These are phyloP conservation scores for Scedosporium apiospermum DNA, from an alignment of 2,329 filamentous ascomycete genomes.

Conservation along the genomic window DNA sequence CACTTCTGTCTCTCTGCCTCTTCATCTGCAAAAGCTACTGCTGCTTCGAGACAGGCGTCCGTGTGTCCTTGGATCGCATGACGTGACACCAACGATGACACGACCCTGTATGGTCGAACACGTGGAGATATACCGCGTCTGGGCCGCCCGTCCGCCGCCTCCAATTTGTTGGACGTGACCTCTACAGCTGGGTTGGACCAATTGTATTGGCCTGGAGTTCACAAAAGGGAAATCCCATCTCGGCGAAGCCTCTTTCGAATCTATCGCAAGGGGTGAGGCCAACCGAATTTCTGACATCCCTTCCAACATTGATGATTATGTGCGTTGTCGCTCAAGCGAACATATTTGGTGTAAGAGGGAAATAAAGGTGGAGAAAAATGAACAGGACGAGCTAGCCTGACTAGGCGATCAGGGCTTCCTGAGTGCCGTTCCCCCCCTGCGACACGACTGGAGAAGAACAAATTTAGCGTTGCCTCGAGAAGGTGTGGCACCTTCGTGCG, in stretches of 20 bases:
- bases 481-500: neutral
- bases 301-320: neutral
- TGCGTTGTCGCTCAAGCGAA: neutral
- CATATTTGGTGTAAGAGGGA: neutral
- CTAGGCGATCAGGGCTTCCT: neutral
- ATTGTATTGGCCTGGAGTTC: neutral
- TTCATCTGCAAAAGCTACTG: neutral
- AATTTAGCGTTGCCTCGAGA: conserved; percentile 4
- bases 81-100: conserved; percentile 1
- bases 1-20: neutral
- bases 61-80: conserved; percentile 1
- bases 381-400: neutral
- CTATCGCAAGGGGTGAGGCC: neutral
- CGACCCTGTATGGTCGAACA: conserved; percentile 1
- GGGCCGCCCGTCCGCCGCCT: neutral
- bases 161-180: neutral
- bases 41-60: neutral
- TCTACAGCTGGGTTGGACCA: neutral
- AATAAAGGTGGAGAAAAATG: neutral
- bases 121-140: conserved; percentile 2
- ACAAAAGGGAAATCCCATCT: conserved; percentile 4
- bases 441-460: conserved; percentile 1
- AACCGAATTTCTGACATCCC: neutral
- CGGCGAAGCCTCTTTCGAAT: neutral
- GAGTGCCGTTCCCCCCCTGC: conserved; percentile 1